Conservation (phyloP, 352 stramenopile genomes). For the Discostella stelligera region DNA sequence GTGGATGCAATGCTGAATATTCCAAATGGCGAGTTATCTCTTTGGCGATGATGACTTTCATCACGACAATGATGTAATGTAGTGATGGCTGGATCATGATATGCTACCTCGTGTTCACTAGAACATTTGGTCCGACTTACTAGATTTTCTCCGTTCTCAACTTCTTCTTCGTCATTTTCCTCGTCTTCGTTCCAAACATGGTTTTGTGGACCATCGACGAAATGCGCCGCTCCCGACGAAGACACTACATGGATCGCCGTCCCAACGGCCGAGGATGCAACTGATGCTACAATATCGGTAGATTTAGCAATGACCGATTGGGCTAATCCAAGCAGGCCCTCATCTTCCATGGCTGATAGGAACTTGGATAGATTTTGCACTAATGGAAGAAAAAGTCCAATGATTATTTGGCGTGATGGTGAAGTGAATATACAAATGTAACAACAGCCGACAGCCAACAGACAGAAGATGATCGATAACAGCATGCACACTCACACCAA, state of each 20-base stretch:
- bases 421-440: too few species aligned
- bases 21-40: neutral
- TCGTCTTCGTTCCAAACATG: neutral
- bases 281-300: neutral
- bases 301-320: constrained; percentile 2
- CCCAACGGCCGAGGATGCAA: neutral
- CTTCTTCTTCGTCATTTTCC: neutral
- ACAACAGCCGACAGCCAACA: too few species aligned
- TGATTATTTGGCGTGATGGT: neutral
- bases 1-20: neutral
- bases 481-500: neutral
- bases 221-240: neutral
- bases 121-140: neutral
- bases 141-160: neutral
- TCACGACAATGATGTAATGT: neutral
- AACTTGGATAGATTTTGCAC: neutral
- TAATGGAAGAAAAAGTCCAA: neutral
- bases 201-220: neutral
- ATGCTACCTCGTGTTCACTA: neutral
- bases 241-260: constrained; percentile 5
- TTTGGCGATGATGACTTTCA: neutral
- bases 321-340: constrained; percentile 11
- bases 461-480: neutral
- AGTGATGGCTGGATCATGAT: neutral
- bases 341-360: constrained; percentile 1